Evolutionary conservation across 2,329 filamentous ascomycete species (phyloP), one percentile per base, ranked within the genome.

Genomic region (Fusarium odoratissimum): DNA sequence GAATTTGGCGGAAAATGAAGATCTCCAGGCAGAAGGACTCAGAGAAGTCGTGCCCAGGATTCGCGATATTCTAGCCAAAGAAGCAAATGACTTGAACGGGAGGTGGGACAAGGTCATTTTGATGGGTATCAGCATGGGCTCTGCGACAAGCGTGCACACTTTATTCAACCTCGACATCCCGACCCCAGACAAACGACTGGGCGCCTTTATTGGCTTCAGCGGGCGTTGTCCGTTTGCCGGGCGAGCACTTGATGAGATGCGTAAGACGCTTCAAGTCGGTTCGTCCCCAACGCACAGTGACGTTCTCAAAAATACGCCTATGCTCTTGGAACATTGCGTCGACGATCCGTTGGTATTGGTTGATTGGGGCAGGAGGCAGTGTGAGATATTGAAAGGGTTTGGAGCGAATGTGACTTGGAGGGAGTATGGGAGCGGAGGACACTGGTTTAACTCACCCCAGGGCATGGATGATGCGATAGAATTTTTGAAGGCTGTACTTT

Each of bases 51-150:
- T 85, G 0, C 45, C 55, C 0, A 67, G 71, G 7, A 75, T 87
- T 5, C 71, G 78, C 6, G 55, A 71, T 1, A 48, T 86, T 6
- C 71, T 86, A 1, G 48, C 31, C 8, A 45, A 67, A 0, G 84
- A 87, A 73, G 83, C 83, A 6, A 64, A 61, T 3, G 9, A 63
- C 8, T 70, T 87, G 8, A 79, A 79, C 1, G 83, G 82, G 3
- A 74, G 79, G 17, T 82, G 79, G 73, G 79, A 84, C 23, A 75
- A 75, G 10, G 72, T 87, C 28, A 78, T 87, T 10, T 74, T 87
- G 1, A 83, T 82, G 11, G 85, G 86, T 0, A 85, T 87, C 57
- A 85, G 84, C 60, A 83, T 85, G 78, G 86, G 85, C 25, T 83
- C 79, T 4, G 84, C 85, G 1, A 84, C 84, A 8, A 77, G 80